Conservation (phyloP, 257 asterid species). For the Solanum virginianum region DNA sequence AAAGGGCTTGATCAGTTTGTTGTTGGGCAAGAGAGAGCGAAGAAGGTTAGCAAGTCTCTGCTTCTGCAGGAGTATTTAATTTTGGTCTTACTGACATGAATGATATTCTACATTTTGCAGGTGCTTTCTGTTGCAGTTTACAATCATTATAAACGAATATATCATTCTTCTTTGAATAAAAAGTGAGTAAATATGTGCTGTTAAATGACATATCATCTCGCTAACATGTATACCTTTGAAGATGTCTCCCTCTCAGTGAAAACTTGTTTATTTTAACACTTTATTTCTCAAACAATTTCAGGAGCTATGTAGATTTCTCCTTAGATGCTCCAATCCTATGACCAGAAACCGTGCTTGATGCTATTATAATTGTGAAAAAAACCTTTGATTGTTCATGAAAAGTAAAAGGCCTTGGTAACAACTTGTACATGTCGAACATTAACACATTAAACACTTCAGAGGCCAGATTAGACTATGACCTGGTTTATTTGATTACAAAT, state of each 20-base stretch:
- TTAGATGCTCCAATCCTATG: neutral
- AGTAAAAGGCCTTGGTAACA: neutral
- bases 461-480: neutral
- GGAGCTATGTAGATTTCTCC: neutral
- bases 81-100: neutral
- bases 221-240: neutral
- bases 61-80: neutral
- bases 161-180: constrained; percentile 30
- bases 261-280: neutral
- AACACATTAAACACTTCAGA: neutral
- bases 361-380: neutral
- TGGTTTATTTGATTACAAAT: neutral
- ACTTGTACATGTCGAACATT: neutral
- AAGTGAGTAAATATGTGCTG: constrained; percentile 35
- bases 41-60: constrained; percentile 41
- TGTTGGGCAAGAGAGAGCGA: constrained; percentile 76
- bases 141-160: constrained; percentile 84
- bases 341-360: neutral
- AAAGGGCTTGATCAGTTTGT: constrained; percentile 69
- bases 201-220: neutral
- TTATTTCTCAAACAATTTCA: neutral
- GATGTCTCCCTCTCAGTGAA: neutral
- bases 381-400: neutral
- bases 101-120: constrained; percentile 23
- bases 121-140: constrained; percentile 92